Percentiles rank a stretch among this genome's conserved stretches.
Evolutionary conservation across 2,329 filamentous ascomycete genomes (phyloP).

Genomic region (Bimuria novae-zelandiae): DNA sequence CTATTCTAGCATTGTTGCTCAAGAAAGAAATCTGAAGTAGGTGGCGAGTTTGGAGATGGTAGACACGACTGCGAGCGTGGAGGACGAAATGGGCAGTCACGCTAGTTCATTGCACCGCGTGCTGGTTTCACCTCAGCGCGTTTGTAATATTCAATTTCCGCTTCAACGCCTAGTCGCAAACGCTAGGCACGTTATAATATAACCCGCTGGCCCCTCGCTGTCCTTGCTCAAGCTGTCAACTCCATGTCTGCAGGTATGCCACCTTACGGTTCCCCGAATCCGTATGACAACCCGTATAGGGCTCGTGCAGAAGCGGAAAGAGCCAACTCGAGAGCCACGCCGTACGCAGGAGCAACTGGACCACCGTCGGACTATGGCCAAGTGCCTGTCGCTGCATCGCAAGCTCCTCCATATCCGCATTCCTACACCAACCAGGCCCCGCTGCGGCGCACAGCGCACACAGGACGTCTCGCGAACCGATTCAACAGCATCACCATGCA

Average conservation of each 20-base stretch:
- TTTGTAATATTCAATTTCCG: background rate
- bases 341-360: background rate
- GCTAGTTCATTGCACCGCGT: background rate
- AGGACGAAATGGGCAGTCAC: too few relatives aligned
- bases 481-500: background rate
- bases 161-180: background rate
- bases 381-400: background rate
- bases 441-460: background rate
- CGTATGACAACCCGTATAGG: background rate
- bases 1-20: too few relatives aligned
- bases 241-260: background rate
- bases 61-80: too few relatives aligned
- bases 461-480: slow-evolving; percentile 1
- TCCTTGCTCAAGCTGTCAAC: background rate
- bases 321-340: background rate
- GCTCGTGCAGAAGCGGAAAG: background rate
- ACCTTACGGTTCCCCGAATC: background rate
- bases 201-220: background rate
- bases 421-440: background rate
- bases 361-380: background rate
- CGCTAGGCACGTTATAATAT: background rate
- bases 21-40: too few relatives aligned
- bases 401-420: background rate
- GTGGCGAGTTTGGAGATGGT: too few relatives aligned
- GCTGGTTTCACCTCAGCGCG: background rate